These are phyloP conservation scores for Pichia sp. DNA, from an alignment of 1,139 yeast species.

Conservation along the genomic window DNA sequence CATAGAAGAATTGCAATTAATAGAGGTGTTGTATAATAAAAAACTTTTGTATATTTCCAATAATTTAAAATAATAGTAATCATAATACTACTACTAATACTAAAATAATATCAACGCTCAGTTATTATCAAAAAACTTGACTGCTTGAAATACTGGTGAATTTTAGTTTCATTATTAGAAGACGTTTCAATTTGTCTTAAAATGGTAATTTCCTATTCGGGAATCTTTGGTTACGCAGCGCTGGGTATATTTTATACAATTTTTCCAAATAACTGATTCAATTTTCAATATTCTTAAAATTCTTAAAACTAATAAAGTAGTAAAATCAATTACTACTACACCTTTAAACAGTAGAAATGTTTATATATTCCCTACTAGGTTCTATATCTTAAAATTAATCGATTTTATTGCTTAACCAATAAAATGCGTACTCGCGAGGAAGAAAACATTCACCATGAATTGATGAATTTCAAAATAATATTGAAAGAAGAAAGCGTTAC, in stretches of 20 bases:
- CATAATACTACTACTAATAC: no score
- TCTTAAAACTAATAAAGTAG: neutral
- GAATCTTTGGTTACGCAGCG: slow-evolving; percentile 7
- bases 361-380: neutral
- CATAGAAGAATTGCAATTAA: slow-evolving; percentile 53
- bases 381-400: neutral
- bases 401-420: neutral
- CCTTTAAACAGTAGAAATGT: neutral
- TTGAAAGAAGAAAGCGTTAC: neutral
- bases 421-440: neutral
- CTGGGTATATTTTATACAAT: neutral
- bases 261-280: neutral
- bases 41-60: neutral
- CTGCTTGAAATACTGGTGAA: no score
- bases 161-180: neutral
- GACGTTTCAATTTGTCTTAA: neutral
- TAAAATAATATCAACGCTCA: no score
- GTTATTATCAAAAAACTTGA: no score
- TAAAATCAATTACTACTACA: neutral
- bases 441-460: neutral
- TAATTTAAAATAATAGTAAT: neutral
- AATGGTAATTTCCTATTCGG: neutral
- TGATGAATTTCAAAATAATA: neutral
- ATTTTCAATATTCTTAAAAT: neutral
- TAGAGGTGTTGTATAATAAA: slow-evolving; percentile 12